A percentile compares a stretch with the other conserved stretches of the same genome.
Evolutionary conservation across 2,329 filamentous ascomycete species (phyloP).

Genomic region (Apiospora marii): DNA sequence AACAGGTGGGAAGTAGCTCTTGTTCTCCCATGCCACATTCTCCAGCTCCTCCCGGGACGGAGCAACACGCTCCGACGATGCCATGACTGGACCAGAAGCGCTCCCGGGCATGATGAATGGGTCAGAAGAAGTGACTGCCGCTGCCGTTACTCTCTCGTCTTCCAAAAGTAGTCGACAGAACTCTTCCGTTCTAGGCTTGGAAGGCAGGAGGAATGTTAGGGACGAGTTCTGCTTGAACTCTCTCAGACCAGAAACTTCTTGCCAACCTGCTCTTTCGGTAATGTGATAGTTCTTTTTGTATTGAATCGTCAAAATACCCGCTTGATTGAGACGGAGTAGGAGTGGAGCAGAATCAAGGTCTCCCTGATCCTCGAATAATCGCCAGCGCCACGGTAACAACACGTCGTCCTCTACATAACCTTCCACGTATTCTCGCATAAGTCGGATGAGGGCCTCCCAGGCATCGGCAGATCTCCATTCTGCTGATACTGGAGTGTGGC

Average conservation of each 20-base stretch:
- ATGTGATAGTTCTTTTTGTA: too few species aligned
- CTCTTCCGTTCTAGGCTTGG: background rate
- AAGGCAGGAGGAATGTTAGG: background rate
- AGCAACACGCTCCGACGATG: slow-evolving; percentile 10
- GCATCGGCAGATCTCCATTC: background rate
- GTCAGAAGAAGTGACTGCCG: background rate
- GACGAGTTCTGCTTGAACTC: background rate
- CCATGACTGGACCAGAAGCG: background rate
- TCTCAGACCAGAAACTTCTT: background rate
- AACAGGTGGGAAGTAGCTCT: background rate
- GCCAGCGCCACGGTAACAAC: background rate
- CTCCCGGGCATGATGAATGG: background rate
- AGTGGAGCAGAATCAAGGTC: background rate
- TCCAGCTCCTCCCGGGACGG: background rate
- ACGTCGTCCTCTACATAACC: background rate
- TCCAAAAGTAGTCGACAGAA: background rate
- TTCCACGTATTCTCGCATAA: slow-evolving; percentile 8
- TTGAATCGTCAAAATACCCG: background rate
- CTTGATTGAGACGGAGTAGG: background rate
- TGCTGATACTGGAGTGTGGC: background rate
- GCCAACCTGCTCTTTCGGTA: background rate
- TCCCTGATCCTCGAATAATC: background rate
- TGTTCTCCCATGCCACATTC: background rate
- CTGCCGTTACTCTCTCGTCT: background rate
- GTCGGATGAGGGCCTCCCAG: background rate